Percentiles rank a stretch among this genome's conserved stretches.
Evolutionary conservation across 2,329 filamentous ascomycete genomes (phyloP).

Genomic region (Talaromyces funiculosus): DNA sequence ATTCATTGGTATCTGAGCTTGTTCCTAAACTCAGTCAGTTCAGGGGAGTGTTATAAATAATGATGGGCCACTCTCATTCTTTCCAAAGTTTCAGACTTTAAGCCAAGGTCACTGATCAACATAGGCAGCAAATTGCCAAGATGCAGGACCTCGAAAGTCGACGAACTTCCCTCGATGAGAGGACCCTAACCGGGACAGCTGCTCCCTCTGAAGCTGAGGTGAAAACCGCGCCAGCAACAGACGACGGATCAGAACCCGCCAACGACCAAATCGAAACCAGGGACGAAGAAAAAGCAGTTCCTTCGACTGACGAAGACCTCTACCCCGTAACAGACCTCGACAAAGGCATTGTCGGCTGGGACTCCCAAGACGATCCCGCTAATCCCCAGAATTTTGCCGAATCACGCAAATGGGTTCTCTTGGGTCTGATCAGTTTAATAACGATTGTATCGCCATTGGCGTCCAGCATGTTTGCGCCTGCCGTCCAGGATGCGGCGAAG

Average conservation of each 20-base stretch:
- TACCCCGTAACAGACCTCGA: conserved; percentile 13
- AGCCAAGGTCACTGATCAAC: neutral
- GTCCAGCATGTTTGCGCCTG: conserved; percentile 62
- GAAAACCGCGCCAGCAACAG: neutral
- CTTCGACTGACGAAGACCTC: neutral
- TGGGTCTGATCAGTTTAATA: conserved; percentile 27
- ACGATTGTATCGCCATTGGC: conserved; percentile 40
- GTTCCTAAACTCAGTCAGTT: too few relatives aligned
- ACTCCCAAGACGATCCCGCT: conserved; percentile 25
- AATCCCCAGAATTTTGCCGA: conserved; percentile 35
- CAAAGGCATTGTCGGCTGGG: conserved; percentile 15
- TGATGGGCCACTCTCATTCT: too few relatives aligned
- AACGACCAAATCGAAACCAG: neutral
- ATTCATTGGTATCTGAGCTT: neutral
- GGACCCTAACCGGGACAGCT: neutral
- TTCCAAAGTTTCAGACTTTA: neutral
- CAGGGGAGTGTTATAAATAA: neutral
- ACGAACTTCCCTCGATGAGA: neutral
- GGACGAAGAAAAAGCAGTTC: neutral
- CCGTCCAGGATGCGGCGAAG: conserved; percentile 55
- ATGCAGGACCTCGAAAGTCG: neutral
- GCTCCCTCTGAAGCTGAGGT: neutral
- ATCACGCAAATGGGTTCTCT: conserved; percentile 32
- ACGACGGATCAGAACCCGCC: neutral
- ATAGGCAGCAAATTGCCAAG: neutral